These are phyloP conservation scores for Candida broadrunensis DNA, from an alignment of 805 yeast species.

Conservation along the genomic window DNA sequence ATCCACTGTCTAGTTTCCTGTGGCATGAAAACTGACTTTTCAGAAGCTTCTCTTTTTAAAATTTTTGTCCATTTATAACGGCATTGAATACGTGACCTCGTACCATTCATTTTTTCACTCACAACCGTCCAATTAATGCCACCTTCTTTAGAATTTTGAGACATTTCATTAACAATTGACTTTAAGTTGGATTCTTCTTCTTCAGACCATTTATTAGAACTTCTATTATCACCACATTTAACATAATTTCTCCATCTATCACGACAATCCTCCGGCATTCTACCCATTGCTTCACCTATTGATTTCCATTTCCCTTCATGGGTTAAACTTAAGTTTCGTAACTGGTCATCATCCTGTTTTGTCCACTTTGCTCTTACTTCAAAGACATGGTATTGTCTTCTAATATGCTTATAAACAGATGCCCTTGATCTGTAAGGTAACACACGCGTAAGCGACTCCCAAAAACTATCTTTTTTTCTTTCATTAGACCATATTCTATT, in stretches of 20 bases:
- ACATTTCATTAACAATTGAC: constrained; percentile 19
- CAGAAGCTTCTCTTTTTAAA: constrained; percentile 50
- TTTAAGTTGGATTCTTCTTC: constrained; percentile 67
- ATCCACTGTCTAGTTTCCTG: constrained; percentile 35
- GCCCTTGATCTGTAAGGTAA: constrained; percentile 86
- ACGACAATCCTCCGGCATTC: constrained; percentile 98
- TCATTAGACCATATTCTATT: constrained; percentile 85
- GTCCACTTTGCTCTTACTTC: constrained; percentile 91
- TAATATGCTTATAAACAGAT: constrained; percentile 86
- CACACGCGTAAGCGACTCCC: constrained; percentile 80
- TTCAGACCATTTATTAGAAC: constrained; percentile 73
- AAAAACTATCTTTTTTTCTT: constrained; percentile 81
- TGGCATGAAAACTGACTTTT: constrained; percentile 31
- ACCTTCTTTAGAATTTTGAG: constrained; percentile 9
- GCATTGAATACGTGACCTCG: constrained; percentile 88
- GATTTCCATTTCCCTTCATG: constrained; percentile 85
- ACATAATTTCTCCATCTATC: constrained; percentile 96
- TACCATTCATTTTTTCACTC: constrained; percentile 85
- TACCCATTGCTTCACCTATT: constrained; percentile 73
- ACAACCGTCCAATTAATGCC: constrained; percentile 88
- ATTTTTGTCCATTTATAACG: constrained; percentile 93
- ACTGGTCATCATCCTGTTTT: constrained; percentile 67
- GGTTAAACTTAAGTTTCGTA: constrained; percentile 60
- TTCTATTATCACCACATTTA: constrained; percentile 80
- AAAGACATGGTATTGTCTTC: constrained; percentile 85